Percentiles rank a stretch among this genome's conserved stretches.
phyloP scores from a whole-genome alignment of 495 filamentous ascomycete genomes.

The Penicillium desertorum region DNA sequence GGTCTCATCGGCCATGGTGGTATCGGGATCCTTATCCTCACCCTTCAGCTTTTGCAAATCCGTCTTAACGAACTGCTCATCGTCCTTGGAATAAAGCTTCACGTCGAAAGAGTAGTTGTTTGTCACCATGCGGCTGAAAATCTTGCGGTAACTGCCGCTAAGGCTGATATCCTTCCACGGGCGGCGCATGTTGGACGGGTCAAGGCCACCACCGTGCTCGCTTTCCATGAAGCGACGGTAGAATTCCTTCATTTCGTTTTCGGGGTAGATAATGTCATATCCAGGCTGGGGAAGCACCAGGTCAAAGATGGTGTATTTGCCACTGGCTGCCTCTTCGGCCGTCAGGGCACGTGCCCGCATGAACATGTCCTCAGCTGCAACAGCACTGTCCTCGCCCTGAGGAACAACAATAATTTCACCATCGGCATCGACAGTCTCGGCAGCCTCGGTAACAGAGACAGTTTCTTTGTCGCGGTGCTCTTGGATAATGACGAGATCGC shows the following conservation, averaged over 20 bases:
- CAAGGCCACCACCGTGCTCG: slow-evolving; percentile 69
- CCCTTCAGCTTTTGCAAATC: slow-evolving; percentile 62
- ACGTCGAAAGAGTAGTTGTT: slow-evolving; percentile 63
- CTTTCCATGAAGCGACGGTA: slow-evolving; percentile 83
- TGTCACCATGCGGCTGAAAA: slow-evolving; percentile 67
- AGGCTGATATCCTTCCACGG: slow-evolving; percentile 81
- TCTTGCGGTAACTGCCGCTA: slow-evolving; percentile 82
- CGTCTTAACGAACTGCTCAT: slow-evolving; percentile 82
- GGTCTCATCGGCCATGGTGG: slow-evolving; percentile 8
- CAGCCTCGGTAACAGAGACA: slow-evolving; percentile 13
- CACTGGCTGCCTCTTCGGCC: slow-evolving; percentile 73
- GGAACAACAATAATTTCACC: slow-evolving; percentile 68
- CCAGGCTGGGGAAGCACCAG: slow-evolving; percentile 93
- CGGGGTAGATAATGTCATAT: slow-evolving; percentile 83
- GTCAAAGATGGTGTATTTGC: slow-evolving; percentile 80
- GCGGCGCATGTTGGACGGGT: slow-evolving; percentile 86
- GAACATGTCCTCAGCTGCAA: slow-evolving; percentile 58
- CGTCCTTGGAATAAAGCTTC: slow-evolving; percentile 63
- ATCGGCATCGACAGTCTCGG: slow-evolving; percentile 58
- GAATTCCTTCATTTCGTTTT: slow-evolving; percentile 75
- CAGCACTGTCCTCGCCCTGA: slow-evolving; percentile 54
- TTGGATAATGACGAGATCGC: slow-evolving; percentile 77
- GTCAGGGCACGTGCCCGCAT: slow-evolving; percentile 73
- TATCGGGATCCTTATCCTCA: neutral
- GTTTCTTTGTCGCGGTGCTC: slow-evolving; percentile 50